Percentiles rank a stretch among this genome's conserved stretches.
Evolutionary conservation across 257 asterid genomes (phyloP).

Genomic region (Henckelia pumila): DNA sequence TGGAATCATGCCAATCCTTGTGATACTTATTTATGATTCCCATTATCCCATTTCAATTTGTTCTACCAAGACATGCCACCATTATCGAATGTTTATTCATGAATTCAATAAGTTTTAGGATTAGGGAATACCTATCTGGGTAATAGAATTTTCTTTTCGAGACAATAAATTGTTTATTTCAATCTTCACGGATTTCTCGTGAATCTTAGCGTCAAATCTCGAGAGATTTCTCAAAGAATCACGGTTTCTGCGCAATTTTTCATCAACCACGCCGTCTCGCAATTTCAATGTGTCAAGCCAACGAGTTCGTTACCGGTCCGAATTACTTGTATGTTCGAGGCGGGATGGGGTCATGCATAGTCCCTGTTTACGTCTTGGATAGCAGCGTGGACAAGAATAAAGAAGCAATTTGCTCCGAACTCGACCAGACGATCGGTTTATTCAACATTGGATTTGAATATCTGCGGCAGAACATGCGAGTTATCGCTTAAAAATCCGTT

Average conservation of each 20-base stretch:
- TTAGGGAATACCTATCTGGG: neutral
- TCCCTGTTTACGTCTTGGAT: neutral
- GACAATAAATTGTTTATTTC: neutral
- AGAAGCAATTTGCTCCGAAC: neutral
- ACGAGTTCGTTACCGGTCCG: neutral
- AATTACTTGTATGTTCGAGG: neutral
- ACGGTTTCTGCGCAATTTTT: neutral
- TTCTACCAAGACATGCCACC: neutral
- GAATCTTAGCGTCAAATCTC: neutral
- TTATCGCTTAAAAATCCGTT: neutral
- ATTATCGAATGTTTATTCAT: neutral
- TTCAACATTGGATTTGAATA: neutral
- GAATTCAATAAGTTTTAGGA: neutral
- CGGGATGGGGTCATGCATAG: too few species aligned
- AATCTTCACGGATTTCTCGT: neutral
- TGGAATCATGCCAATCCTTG: neutral
- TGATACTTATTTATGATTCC: neutral
- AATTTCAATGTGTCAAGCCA: neutral
- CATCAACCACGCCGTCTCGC: neutral
- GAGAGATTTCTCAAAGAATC: neutral
- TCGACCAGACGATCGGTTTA: too few species aligned
- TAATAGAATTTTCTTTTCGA: neutral
- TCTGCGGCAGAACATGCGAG: neutral
- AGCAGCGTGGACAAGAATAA: too few species aligned
- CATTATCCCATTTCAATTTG: neutral